Conservation (phyloP, 495 filamentous ascomycete species). For the Melanomma pulvis-pyrius region DNA sequence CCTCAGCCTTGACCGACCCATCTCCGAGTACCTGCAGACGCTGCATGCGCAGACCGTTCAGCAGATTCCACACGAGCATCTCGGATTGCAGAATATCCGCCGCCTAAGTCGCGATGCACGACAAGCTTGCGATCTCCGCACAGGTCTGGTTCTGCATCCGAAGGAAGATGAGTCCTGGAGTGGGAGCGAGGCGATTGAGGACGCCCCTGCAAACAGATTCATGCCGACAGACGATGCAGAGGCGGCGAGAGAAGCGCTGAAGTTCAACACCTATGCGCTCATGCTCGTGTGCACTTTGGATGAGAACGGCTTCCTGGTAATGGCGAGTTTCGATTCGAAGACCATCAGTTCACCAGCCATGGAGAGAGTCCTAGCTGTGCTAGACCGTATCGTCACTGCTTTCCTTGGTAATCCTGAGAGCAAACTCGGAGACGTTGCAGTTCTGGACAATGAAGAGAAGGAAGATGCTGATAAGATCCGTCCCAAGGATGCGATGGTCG, state of each 20-base stretch:
- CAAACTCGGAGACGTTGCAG: conserved; percentile 16
- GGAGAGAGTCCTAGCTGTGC: conserved; percentile 49
- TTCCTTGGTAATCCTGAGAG: conserved; percentile 11
- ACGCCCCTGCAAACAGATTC: conserved; percentile 52
- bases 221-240: conserved; percentile 50
- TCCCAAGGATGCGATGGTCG: conserved; percentile 2
- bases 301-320: conserved; percentile 59
- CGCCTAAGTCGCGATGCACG: conserved; percentile 26
- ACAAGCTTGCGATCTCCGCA: conserved; percentile 30
- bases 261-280: conserved; percentile 69
- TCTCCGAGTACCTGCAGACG: conserved; percentile 35
- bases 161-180: conserved; percentile 27
- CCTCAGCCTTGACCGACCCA: neutral
- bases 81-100: conserved; percentile 37
- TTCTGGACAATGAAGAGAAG: conserved; percentile 18
- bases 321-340: conserved; percentile 64
- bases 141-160: conserved; percentile 41
- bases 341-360: conserved; percentile 49
- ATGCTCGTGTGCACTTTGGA: conserved; percentile 65
- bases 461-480: conserved; percentile 9
- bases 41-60: conserved; percentile 24
- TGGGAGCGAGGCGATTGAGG: conserved; percentile 42
- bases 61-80: conserved; percentile 33
- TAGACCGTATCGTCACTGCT: conserved; percentile 38
- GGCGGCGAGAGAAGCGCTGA: conserved; percentile 63